phyloP scores from a whole-genome alignment of 352 stramenopile species.

The Phytophthora macrochlamydospora region DNA sequence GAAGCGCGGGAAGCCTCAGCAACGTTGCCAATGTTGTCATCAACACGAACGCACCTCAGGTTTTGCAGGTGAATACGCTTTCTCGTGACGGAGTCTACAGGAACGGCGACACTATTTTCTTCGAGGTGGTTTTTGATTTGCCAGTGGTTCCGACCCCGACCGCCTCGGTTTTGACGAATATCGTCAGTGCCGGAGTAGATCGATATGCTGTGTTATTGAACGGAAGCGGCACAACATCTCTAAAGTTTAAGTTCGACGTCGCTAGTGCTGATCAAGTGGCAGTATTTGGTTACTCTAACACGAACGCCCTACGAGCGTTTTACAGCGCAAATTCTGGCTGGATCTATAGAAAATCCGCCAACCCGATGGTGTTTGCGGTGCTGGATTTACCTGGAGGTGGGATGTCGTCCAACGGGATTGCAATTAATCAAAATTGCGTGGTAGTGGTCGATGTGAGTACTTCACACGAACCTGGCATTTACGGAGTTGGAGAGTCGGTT shows the following conservation, averaged over 20 bases:
- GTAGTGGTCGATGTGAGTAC: slow-evolving; percentile 40
- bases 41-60: slow-evolving; percentile 49
- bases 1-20: slow-evolving; percentile 46
- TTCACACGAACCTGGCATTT: slow-evolving; percentile 54
- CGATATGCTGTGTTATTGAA: slow-evolving; percentile 47
- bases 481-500: slow-evolving; percentile 64
- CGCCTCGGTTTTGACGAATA: slow-evolving; percentile 48
- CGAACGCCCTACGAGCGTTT: slow-evolving; percentile 40
- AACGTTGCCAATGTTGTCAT: slow-evolving; percentile 41
- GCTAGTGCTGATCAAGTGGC: slow-evolving; percentile 36
- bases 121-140: slow-evolving; percentile 57
- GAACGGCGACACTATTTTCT: slow-evolving; percentile 46
- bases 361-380: slow-evolving; percentile 43
- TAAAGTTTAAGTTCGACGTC: slow-evolving; percentile 60
- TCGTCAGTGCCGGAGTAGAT: slow-evolving; percentile 25
- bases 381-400: slow-evolving; percentile 45
- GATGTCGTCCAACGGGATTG: slow-evolving; percentile 57
- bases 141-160: slow-evolving; percentile 44
- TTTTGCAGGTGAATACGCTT: slow-evolving; percentile 50
- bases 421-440: slow-evolving; percentile 56
- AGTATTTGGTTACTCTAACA: slow-evolving; percentile 49
- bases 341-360: slow-evolving; percentile 48
- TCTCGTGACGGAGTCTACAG: slow-evolving; percentile 70
- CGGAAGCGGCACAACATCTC: slow-evolving; percentile 50
- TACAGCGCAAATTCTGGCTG: slow-evolving; percentile 50